These are phyloP conservation scores for Salix udensis DNA, from an alignment of 345 rosid species.

Conservation along the genomic window DNA sequence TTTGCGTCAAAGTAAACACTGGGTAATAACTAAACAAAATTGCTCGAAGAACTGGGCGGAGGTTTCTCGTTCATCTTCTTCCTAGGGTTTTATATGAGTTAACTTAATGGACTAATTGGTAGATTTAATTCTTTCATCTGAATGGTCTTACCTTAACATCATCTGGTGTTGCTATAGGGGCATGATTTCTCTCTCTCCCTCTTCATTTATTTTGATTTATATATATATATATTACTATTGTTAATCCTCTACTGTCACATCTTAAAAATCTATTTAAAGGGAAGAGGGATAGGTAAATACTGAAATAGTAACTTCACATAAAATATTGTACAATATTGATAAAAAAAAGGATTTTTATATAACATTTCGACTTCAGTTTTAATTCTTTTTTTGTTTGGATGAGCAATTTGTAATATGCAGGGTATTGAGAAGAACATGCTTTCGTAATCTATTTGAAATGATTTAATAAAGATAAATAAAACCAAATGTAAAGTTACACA, in stretches of 20 bases:
- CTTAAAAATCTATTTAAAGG: background rate
- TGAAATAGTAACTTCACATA: background rate
- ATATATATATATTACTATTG: too few species aligned
- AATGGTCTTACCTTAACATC: background rate
- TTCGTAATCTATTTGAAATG: too few species aligned
- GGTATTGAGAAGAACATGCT: too few species aligned
- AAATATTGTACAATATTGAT: background rate
- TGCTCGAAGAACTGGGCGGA: constrained; percentile 23
- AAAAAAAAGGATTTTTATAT: background rate
- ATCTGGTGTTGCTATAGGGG: background rate
- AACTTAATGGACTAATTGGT: constrained; percentile 38
- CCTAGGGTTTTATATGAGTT: constrained; percentile 34
- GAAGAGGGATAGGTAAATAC: background rate
- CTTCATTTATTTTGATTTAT: too few species aligned
- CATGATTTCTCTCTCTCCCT: background rate
- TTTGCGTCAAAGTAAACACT: constrained; percentile 9
- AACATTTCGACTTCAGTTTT: too few species aligned
- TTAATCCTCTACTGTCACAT: background rate
- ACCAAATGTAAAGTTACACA: too few species aligned
- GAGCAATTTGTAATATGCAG: too few species aligned
- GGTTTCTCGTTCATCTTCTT: constrained; percentile 19
- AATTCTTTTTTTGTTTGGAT: too few species aligned
- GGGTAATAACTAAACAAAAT: constrained; percentile 20
- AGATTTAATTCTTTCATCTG: constrained; percentile 43
- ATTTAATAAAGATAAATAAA: too few species aligned